These are phyloP conservation scores for Arbutus unedo DNA, from an alignment of 148 eudicot genomes.

Conservation along the genomic window DNA sequence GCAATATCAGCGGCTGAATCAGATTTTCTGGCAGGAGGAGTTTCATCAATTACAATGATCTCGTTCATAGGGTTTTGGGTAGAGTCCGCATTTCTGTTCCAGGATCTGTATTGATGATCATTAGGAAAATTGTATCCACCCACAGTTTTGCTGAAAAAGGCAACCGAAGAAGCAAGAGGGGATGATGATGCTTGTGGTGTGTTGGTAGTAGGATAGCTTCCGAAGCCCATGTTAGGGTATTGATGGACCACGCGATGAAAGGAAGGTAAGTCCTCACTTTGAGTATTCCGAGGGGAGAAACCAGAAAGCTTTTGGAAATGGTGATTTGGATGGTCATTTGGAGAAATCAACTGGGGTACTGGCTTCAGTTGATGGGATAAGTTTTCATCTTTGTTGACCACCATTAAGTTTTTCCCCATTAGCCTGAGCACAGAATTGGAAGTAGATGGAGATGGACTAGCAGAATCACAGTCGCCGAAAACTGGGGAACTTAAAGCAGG, in stretches of 20 bases:
- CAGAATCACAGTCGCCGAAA: slow-evolving; percentile 39
- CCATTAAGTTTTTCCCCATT: slow-evolving; percentile 90
- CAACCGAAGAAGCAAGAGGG: slow-evolving; percentile 12
- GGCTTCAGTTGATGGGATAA: slow-evolving; percentile 12
- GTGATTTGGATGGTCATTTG: slow-evolving; percentile 13
- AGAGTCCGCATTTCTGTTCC: slow-evolving; percentile 13
- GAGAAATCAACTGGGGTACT: background rate
- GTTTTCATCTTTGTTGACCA: slow-evolving; percentile 51
- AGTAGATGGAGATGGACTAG: slow-evolving; percentile 45
- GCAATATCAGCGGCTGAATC: slow-evolving; percentile 2
- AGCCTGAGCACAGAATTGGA: slow-evolving; percentile 67
- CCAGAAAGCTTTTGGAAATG: slow-evolving; percentile 5
- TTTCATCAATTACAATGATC: slow-evolving; percentile 37
- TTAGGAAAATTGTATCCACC: slow-evolving; percentile 11
- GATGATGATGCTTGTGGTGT: slow-evolving; percentile 10
- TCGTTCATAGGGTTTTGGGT: slow-evolving; percentile 20
- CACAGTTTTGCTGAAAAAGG: slow-evolving; percentile 16
- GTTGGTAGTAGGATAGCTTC: background rate
- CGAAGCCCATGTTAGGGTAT: slow-evolving; percentile 15
- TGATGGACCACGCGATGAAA: slow-evolving; percentile 15
- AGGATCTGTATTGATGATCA: slow-evolving; percentile 14
- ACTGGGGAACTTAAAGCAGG: slow-evolving; percentile 18
- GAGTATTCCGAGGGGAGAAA: slow-evolving; percentile 3
- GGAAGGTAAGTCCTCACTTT: slow-evolving; percentile 14
- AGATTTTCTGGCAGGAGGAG: slow-evolving; percentile 24